These are phyloP conservation scores for Pelargonium citronellum DNA, from an alignment of 441 rosid genomes.

Conservation along the genomic window DNA sequence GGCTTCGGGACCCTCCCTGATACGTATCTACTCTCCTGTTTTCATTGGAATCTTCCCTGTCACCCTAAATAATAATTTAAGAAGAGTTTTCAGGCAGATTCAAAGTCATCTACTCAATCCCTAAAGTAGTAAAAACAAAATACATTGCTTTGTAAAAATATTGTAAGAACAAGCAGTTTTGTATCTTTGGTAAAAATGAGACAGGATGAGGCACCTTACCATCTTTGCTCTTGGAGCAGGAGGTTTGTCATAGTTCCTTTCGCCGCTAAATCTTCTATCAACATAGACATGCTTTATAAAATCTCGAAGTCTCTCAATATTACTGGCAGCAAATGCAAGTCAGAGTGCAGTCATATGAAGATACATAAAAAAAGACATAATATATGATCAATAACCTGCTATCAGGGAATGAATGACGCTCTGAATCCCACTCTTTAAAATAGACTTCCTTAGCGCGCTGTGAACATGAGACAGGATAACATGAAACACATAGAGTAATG, in stretches of 20 bases:
- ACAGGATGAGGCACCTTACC: slow-evolving; percentile 35
- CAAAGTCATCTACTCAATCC: slow-evolving; percentile 2
- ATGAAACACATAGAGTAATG: slow-evolving; percentile 9
- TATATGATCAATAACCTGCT: slow-evolving; percentile 49
- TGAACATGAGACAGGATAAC: slow-evolving; percentile 16
- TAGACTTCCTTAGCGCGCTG: slow-evolving; percentile 82
- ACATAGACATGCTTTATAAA: slow-evolving; percentile 88
- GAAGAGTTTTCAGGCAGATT: background rate
- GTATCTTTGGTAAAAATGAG: slow-evolving; percentile 7
- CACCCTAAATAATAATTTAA: slow-evolving; percentile 40
- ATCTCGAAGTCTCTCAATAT: slow-evolving; percentile 73
- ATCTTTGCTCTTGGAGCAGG: slow-evolving; percentile 50
- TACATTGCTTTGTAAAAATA: background rate
- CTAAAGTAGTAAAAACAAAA: background rate
- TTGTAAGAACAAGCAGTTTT: background rate
- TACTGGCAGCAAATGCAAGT: slow-evolving; percentile 45
- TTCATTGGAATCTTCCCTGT: slow-evolving; percentile 53
- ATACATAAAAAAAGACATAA: slow-evolving; percentile 10
- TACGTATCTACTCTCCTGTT: slow-evolving; percentile 38
- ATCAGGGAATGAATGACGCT: slow-evolving; percentile 69
- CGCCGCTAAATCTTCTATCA: slow-evolving; percentile 72
- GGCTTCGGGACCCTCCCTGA: slow-evolving; percentile 81
- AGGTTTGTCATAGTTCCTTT: slow-evolving; percentile 59
- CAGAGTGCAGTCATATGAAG: slow-evolving; percentile 21
- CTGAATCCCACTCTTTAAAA: slow-evolving; percentile 85